phyloP scores from a whole-genome alignment of 305 asterid species.

The Coffea humblotiana region DNA sequence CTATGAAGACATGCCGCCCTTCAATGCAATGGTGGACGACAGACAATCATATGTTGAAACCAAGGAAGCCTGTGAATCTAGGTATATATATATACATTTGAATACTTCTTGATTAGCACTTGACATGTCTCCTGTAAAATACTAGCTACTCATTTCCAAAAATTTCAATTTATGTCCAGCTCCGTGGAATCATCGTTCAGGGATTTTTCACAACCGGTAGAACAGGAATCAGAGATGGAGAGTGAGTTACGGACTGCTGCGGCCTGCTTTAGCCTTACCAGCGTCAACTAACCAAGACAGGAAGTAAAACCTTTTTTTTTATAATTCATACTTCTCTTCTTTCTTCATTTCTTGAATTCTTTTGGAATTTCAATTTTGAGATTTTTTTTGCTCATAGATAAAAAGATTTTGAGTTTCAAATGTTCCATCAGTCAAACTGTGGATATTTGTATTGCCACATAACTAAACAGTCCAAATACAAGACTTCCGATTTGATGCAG shows the following conservation, averaged over 20 bases:
- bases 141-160: neutral
- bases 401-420: neutral
- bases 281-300: neutral
- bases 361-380: neutral
- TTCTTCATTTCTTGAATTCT: neutral
- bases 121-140: too few species aligned
- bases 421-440: neutral
- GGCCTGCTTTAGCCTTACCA: constrained; percentile 47
- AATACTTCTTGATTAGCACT: neutral
- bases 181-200: constrained; percentile 32
- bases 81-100: constrained; percentile 32
- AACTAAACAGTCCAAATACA: too few species aligned
- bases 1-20: constrained; percentile 12
- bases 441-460: neutral
- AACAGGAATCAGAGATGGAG: constrained; percentile 20
- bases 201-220: constrained; percentile 18
- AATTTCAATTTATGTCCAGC: constrained; percentile 25
- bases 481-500: too few species aligned
- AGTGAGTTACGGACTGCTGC: constrained; percentile 48
- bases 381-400: neutral
- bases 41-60: constrained; percentile 40
- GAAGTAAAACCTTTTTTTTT: neutral
- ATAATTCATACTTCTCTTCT: neutral
- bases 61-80: constrained; percentile 35
- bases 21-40: constrained; percentile 29